phyloP scores from a whole-genome alignment of 345 rosid genomes.

The Psidium guajava region DNA sequence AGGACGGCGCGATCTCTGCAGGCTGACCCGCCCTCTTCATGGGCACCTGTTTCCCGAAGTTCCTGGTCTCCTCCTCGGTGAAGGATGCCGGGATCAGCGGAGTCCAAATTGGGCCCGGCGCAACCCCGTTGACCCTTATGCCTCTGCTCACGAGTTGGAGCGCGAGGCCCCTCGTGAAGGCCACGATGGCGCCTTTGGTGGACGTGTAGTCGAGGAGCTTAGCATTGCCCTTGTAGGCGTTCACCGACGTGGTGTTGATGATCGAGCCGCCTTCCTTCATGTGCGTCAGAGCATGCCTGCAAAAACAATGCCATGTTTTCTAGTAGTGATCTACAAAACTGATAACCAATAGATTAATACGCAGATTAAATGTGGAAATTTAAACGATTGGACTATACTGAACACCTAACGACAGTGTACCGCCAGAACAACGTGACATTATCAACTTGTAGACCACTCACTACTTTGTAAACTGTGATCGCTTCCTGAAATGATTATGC shows the following conservation, averaged over 20 bases:
- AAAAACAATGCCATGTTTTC: background rate
- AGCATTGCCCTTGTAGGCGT: conserved; percentile 25
- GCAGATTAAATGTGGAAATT: no score
- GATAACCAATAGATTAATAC: no score
- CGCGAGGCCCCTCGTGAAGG: conserved; percentile 25
- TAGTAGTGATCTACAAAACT: background rate
- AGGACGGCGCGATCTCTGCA: conserved; percentile 55
- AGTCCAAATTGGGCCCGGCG: conserved; percentile 35
- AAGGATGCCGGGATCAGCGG: conserved; percentile 46
- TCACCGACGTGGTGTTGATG: conserved; percentile 26
- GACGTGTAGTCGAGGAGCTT: conserved; percentile 25
- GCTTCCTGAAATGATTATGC: background rate
- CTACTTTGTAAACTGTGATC: background rate
- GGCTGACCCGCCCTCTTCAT: conserved; percentile 83
- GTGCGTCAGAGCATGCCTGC: conserved; percentile 58
- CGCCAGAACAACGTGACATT: no score
- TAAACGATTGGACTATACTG: no score
- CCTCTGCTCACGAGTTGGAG: conserved; percentile 26
- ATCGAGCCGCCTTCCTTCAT: conserved; percentile 58
- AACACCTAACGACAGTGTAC: no score
- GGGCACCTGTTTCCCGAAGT: conserved; percentile 47
- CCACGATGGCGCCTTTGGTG: conserved; percentile 31
- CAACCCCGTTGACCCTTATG: conserved; percentile 28
- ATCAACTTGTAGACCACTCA: no score
- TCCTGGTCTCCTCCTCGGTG: conserved; percentile 27